phyloP scores from a whole-genome alignment of 2,329 filamentous ascomycete genomes.

The Fusarium odoratissimum region DNA sequence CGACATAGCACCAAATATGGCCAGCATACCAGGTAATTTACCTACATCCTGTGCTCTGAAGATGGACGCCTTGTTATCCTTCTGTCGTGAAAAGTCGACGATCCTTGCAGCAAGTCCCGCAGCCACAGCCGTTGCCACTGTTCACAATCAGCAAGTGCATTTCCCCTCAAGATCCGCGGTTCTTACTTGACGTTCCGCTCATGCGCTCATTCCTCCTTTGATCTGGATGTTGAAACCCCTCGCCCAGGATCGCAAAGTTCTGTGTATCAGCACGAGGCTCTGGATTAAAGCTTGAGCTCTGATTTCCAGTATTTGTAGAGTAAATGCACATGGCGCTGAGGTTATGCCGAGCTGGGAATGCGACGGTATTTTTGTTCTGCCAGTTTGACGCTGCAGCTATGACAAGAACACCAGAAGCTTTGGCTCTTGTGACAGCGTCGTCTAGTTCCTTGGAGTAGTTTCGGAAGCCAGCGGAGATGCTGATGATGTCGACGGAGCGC shows the following conservation, averaged over 20 bases:
- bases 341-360: neutral
- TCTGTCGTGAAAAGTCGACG: neutral
- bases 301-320: neutral
- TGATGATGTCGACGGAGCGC: neutral
- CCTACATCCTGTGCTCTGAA: neutral
- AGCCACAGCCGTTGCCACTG: neutral
- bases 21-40: accelerated
- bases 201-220: neutral
- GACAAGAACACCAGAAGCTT: accelerated
- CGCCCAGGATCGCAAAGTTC: neutral
- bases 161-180: too few relatives aligned
- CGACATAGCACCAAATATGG: neutral
- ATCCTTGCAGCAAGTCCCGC: accelerated
- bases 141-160: accelerated
- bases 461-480: neutral
- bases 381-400: accelerated
- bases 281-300: neutral
- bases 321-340: neutral
- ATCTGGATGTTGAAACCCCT: neutral
- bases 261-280: accelerated
- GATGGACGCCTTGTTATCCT: accelerated
- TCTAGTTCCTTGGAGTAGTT: neutral
- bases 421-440: accelerated
- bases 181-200: neutral
- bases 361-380: neutral